Base-by-base conservation (phyloP, 2,329 filamentous ascomycete species). In the Verticillium nubilum region DNA sequence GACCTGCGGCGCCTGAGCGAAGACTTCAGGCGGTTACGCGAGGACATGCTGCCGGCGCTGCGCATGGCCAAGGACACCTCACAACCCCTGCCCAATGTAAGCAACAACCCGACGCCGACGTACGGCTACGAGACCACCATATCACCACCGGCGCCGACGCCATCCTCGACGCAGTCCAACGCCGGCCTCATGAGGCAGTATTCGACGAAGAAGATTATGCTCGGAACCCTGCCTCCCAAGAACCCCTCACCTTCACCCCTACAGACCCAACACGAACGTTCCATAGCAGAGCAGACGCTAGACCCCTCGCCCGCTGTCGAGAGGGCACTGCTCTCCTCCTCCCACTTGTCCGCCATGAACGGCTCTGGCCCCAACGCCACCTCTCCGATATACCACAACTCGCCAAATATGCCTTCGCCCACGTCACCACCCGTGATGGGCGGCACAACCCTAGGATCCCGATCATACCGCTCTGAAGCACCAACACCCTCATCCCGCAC, bases 41-140 rank as follows among this genome's bases (percentile, higher is more conserved):
- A 98, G 73, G 95, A 99, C 70, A 86, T 97, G 69, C 81, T 98
- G 31, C 94, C 95, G 3, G 88, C 96, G 23, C 86, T 97, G 68
- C 91, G 93, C 63, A 86, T 97, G 69, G 90, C 88, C 68, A 98
- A 98, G 77, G 93, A 98, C 71, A 89, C 89, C 67, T 90, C 92
- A 64, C 91, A 97, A 70, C 94, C 94, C 35, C 80, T 98, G 25
- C 63, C 50, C 65, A 64, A 61, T 35, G 59, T 63, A 10, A 59
- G 58, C 60, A 75, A 66, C 64, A 73, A 70, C 57, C 68, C 70
- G 58, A 78, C 67, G 61, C 77, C 76, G 61, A 68, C 67, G 52
- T 84, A 84, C 68, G 70, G 71, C 60, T 86, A 85, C 71, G 83
- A 86, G 64, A 69, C 72, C 33, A 81, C 75, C 3, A 71, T 83